These are phyloP conservation scores for Boechera stricta DNA, from an alignment of 345 rosid genomes.

Conservation along the genomic window DNA sequence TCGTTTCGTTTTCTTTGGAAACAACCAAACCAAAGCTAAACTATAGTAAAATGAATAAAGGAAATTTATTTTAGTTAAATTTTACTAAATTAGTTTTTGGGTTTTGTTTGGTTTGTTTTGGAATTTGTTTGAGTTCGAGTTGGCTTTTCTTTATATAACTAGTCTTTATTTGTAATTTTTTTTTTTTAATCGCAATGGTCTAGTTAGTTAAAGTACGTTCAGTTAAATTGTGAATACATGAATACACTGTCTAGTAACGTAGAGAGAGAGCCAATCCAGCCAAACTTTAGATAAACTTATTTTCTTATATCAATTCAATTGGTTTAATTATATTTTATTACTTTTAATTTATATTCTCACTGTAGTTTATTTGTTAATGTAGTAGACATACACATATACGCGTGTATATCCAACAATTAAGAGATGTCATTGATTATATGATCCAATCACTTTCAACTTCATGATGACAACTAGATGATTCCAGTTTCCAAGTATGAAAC, in stretches of 20 bases:
- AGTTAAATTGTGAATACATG: background rate
- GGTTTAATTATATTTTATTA: background rate
- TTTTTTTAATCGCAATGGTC: background rate
- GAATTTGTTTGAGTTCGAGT: background rate
- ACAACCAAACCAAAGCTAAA: conserved; percentile 6
- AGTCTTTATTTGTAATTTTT: background rate
- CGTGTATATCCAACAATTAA: conserved; percentile 1
- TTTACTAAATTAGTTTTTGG: too few relatives aligned
- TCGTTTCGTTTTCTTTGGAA: conserved; percentile 3
- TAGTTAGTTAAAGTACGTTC: background rate
- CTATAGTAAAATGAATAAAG: background rate
- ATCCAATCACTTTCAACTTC: conserved; percentile 22
- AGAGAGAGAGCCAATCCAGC: background rate
- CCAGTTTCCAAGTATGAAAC: conserved; percentile 17
- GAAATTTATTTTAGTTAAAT: background rate
- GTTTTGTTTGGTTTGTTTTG: background rate
- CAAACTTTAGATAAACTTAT: too few relatives aligned
- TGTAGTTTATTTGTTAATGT: conserved; percentile 1
- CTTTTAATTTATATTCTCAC: background rate
- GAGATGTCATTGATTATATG: conserved; percentile 19
- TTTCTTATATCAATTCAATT: background rate
- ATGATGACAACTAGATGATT: conserved; percentile 20
- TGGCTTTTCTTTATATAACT: background rate
- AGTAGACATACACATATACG: too few relatives aligned
- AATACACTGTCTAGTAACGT: conserved; percentile 6